These are phyloP conservation scores for Mycena vitilis DNA, from an alignment of 768 basidiomycete species.

Conservation along the genomic window DNA sequence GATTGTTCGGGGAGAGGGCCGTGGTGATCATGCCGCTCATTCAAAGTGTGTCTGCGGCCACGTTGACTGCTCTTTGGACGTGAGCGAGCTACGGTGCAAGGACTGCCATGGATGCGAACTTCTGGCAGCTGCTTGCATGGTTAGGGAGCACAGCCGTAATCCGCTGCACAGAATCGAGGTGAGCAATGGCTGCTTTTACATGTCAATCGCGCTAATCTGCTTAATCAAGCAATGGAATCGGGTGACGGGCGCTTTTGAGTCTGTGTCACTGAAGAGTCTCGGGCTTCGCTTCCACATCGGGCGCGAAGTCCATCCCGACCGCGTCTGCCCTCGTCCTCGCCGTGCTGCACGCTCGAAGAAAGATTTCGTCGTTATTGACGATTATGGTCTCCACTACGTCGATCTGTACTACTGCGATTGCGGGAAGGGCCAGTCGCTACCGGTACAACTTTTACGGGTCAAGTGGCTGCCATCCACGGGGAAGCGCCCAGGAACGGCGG, in stretches of 20 bases:
- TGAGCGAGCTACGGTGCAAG: constrained; percentile 24
- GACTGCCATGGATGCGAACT: constrained; percentile 28
- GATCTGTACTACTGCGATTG: constrained; percentile 17
- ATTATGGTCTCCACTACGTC: constrained; percentile 11
- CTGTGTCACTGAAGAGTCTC: neutral
- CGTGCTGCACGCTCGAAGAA: neutral
- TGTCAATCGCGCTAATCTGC: neutral
- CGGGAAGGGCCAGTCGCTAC: constrained; percentile 6
- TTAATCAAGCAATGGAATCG: constrained; percentile 4
- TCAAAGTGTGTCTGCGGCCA: constrained; percentile 7
- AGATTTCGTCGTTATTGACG: constrained; percentile 11
- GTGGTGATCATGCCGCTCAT: constrained; percentile 7
- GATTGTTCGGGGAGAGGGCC: constrained; percentile 7
- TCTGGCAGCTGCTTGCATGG: constrained; percentile 24
- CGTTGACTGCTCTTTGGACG: neutral
- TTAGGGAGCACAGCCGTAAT: constrained; percentile 18
- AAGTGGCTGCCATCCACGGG: constrained; percentile 21
- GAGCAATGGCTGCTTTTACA: neutral
- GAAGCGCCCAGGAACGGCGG: constrained; percentile 3
- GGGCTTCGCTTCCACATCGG: neutral
- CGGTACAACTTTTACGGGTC: constrained; percentile 6
- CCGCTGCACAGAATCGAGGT: constrained; percentile 38
- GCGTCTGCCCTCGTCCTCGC: neutral
- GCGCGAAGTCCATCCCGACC: neutral
- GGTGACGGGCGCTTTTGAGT: neutral